Base-by-base conservation (phyloP, 163 green algal species). In the Scenedesmus sp. region DNA sequence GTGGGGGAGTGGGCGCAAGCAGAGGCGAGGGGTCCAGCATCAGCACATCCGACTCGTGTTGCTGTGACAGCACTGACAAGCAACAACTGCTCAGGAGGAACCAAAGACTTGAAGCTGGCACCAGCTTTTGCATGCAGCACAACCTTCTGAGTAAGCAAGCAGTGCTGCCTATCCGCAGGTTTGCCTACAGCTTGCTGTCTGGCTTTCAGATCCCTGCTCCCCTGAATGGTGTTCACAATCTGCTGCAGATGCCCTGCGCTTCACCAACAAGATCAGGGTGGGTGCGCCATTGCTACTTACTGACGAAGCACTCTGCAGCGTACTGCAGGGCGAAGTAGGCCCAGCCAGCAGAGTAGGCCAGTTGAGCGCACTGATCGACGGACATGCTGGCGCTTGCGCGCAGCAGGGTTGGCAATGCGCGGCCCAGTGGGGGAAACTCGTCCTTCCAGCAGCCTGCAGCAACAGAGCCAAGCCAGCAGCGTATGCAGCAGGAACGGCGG, bases 251-350 rank as follows among this genome's bases (percentile, higher is more conserved):
- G n/a, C n/a, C n/a, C n/a, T n/a, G n/a, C n/a, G n/a, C n/a, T n/a
- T n/a, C n/a, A n/a, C n/a, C n/a, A n/a, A n/a, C n/a, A n/a, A n/a
- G n/a, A n/a, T n/a, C n/a, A n/a, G n/a, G n/a, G n/a, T n/a, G n/a
- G n/a, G n/a, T n/a, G n/a, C n/a, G n/a, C n/a, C n/a, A 35, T 10
- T 37, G 65, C 18, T 7, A 76, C 65, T 76, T 30, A 76, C 65
- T 37, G 30, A 76, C 65, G 7, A 40, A 86, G 81, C 81, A 86
- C 33, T 86, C 81, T 33, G 35, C 81, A 15, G 46, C 33, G 13
- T 86, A 72, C 44, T 86, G 81, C 13, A 86, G 35, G 12, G 20
- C 81, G n/a, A 86, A 86, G 30, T 70, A n/a, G 33, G 53, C 22
- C 15, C 44, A 79, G 37, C 53, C 24, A 37, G 7, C 35, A n/a